A percentile compares a stretch with the other conserved stretches of the same genome.
Evolutionary conservation across 495 filamentous ascomycete species (phyloP).

Genomic region (Aspergillus carlsbadensis): DNA sequence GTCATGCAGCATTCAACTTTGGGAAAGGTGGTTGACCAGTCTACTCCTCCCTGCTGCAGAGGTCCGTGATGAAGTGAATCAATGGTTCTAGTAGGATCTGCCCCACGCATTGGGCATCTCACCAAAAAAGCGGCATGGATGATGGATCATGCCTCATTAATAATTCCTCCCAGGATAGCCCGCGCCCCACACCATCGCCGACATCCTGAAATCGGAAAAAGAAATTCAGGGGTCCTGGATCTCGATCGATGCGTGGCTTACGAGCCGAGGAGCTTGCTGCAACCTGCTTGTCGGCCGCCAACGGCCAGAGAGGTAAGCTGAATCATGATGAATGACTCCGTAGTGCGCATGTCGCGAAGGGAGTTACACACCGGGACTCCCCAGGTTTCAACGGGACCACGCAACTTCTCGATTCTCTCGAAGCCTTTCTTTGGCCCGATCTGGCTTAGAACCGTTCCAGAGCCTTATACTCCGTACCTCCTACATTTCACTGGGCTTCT

Average conservation of each 20-base stretch:
- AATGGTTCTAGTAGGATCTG: constrained; percentile 10
- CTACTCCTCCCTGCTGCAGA: constrained; percentile 16
- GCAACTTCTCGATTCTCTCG: constrained; percentile 2
- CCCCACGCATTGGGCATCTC: constrained; percentile 16
- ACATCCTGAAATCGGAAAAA: constrained; percentile 1
- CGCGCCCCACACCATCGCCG: neutral
- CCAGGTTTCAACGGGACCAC: constrained; percentile 2
- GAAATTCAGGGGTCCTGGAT: constrained; percentile 3
- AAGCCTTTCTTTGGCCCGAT: constrained; percentile 1
- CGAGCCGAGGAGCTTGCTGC: neutral
- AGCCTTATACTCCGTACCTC: neutral
- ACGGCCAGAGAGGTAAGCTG: too few species aligned
- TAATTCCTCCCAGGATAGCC: neutral
- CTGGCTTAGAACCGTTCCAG: constrained; percentile 1
- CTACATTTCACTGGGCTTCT: neutral
- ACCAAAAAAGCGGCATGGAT: too few species aligned
- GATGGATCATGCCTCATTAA: neutral
- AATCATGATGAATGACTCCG: neutral
- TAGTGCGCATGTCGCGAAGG: neutral
- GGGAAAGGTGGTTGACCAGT: neutral
- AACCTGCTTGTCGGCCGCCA: neutral
- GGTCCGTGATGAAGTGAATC: constrained; percentile 25
- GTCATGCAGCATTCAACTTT: neutral
- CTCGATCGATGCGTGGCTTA: neutral
- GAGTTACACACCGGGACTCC: constrained; percentile 1